Evolutionary conservation across 1,139 yeast species (phyloP), one percentile per base, ranked within the genome.

Genomic region (Insectozyma bohioensis): DNA sequence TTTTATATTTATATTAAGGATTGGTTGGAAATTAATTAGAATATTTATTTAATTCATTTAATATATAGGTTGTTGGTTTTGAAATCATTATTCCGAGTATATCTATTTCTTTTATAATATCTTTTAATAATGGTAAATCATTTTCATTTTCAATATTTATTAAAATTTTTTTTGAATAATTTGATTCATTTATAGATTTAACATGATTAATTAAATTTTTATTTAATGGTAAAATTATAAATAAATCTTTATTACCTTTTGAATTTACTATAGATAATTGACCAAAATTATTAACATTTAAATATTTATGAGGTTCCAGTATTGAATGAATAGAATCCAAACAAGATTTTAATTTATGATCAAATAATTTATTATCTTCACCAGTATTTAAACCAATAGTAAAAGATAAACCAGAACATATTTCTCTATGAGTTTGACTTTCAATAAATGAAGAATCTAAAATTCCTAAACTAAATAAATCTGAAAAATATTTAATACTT

Each of bases 401-500:
- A 42, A 58, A 68, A 1, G 74, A 62, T n/a, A 60, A 48, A 0
- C 75, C 75, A 6, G 72, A 66, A 7, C 58, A 66, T 32, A 69
- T 43, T 41, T 71, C 77, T 31, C 76, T 48, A 43, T 70, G 75
- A 21, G 67, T 45, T 46, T 70, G 76, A 18, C 73, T 67, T 42
- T 71, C 76, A 14, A 56, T 41, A 35, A 63, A 50, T 0, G 61
- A 46, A 4, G 68, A 51, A 30, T 63, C 58, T 3, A 69, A 60
- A 24, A 67, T 38, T 0, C 70, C 71, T 19, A 67, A 42, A 37
- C 67, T 50, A 44, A 56, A 68, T 33, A 70, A 51, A 42, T 72
- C 78, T 1, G 69, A 57, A 29, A 65, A 56, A 48, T 67, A 72
- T 34, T 70, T 75, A 2, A 75, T 75, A 8, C 72, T 59, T 23